Evolutionary conservation across 2,329 filamentous ascomycete species (phyloP).

Genomic region (Sporothrix dimorphospora): DNA sequence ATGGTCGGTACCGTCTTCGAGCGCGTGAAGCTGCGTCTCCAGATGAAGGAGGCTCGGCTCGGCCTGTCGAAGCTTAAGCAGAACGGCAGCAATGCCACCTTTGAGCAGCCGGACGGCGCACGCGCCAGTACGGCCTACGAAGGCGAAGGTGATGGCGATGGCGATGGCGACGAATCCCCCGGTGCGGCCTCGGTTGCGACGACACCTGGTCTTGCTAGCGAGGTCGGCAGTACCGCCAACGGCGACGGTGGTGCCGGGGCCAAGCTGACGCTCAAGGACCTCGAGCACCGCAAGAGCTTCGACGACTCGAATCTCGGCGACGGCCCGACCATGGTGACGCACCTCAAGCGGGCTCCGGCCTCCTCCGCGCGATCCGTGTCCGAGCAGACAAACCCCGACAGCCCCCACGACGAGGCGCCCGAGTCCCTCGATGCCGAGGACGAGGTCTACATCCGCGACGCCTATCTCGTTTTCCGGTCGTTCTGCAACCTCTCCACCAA

Average conservation of each 20-base stretch:
- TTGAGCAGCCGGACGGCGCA: constrained; percentile 51
- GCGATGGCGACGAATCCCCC: constrained; percentile 41
- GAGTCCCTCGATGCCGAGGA: constrained; percentile 75
- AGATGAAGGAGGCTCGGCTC: constrained; percentile 80
- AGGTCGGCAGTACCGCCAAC: neutral
- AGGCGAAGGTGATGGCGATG: constrained; percentile 41
- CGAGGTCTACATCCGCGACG: constrained; percentile 95
- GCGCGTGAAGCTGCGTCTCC: constrained; percentile 81
- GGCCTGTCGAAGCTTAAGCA: constrained; percentile 58
- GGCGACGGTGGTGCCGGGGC: constrained; percentile 41
- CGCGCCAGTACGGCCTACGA: constrained; percentile 36
- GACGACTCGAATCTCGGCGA: constrained; percentile 69
- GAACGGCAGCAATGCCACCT: constrained; percentile 56
- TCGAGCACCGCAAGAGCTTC: constrained; percentile 70
- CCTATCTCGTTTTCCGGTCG: constrained; percentile 94
- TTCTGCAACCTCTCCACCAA: constrained; percentile 98
- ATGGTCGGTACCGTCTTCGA: constrained; percentile 99
- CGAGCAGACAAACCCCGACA: constrained; percentile 59
- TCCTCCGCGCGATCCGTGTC: constrained; percentile 51
- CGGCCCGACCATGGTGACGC: constrained; percentile 68
- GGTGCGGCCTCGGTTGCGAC: constrained; percentile 42
- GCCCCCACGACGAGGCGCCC: constrained; percentile 56
- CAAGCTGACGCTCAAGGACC: constrained; percentile 68
- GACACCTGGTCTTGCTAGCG: constrained; percentile 36
- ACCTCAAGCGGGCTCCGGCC: constrained; percentile 53